A percentile compares a stretch with the other conserved stretches of the same genome.
Conservation (phyloP, 352 stramenopile species). For the Elongisporangium undulatum region DNA sequence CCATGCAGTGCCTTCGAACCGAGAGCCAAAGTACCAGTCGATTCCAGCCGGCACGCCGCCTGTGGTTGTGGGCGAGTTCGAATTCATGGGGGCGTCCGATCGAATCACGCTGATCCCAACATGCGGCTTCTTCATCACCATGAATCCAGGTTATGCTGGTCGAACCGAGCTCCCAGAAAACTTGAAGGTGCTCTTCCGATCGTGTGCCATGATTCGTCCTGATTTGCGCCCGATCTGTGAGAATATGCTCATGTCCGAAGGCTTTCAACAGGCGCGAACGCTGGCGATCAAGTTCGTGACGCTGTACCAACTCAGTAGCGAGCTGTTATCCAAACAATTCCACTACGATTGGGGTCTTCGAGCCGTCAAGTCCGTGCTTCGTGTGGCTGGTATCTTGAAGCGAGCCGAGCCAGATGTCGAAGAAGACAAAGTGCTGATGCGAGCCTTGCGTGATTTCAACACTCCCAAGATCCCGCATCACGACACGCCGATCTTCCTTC, state of each 20-base stretch:
- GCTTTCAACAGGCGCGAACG: conserved; percentile 82
- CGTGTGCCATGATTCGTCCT: conserved; percentile 93
- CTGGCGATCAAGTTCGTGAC: conserved; percentile 93
- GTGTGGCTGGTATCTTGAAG: conserved; percentile 84
- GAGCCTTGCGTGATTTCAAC: conserved; percentile 83
- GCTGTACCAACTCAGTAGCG: conserved; percentile 81
- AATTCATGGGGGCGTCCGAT: conserved; percentile 86
- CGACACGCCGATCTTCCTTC: conserved; percentile 86
- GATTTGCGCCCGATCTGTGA: conserved; percentile 91
- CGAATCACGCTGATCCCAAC: conserved; percentile 84
- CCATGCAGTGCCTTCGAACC: conserved; percentile 91
- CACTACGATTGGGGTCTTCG: conserved; percentile 91
- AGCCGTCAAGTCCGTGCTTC: conserved; percentile 85
- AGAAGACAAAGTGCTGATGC: conserved; percentile 87
- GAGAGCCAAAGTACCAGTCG: conserved; percentile 93
- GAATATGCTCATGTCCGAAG: conserved; percentile 90
- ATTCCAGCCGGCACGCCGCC: conserved; percentile 92
- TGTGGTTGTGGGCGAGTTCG: conserved; percentile 81
- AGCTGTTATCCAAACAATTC: conserved; percentile 88
- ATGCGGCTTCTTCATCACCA: conserved; percentile 94
- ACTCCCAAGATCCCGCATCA: conserved; percentile 86
- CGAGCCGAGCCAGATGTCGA: conserved; percentile 75
- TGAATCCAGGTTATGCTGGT: conserved; percentile 93
- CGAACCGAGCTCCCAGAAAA: conserved; percentile 87
- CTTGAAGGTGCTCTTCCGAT: conserved; percentile 90